Evolutionary conservation across 257 asterid species (phyloP), one percentile per base, ranked within the genome.

Genomic region (Solanum chilense): DNA sequence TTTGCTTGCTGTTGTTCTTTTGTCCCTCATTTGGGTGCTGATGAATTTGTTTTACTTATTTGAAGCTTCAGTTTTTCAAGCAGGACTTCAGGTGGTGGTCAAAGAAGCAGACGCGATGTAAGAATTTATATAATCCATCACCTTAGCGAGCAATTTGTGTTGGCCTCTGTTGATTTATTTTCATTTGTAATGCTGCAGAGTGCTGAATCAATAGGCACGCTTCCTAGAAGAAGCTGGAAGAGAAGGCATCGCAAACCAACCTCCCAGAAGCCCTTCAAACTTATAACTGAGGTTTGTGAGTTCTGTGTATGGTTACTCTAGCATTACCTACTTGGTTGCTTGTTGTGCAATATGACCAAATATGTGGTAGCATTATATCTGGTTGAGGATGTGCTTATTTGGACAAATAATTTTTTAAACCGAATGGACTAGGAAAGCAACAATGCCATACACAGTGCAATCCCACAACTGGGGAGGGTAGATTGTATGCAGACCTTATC

Each of bases 201-300:
- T 90, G 86, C 88, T 74, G 98, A 89, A 86, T 96, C 98, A 66
- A 86, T 92, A 8, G 93, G 92, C 80, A 89, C 90, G 60, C 90
- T 87, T 64, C 82, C 87, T 52, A 86, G 94, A 84, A 89, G 96
- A 90, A 90, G 87, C 9, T 58, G 91, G 94, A 96, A 92, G 88
- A 90, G 87, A 87, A 92, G 91, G 88, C 96, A 93, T 89, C 91
- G 64, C 52, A 94, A 83, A 87, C 85, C 93, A 84, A 95, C 96
- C 58, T 90, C 94, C 83, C 97, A 82, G 86, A 94, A 92, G 90
- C 98, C 98, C 66, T 94, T 96, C 95, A 91, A 89, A 88, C 98
- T 96, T 27, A 92, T 92, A 87, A 96, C 98, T 39, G 97, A 94
- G 99, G 98, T 94, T 82, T 33, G 93, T 92, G 70, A 81, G 7